Conservation (phyloP, 345 rosid species). For the Toxicodendron radicans region DNA sequence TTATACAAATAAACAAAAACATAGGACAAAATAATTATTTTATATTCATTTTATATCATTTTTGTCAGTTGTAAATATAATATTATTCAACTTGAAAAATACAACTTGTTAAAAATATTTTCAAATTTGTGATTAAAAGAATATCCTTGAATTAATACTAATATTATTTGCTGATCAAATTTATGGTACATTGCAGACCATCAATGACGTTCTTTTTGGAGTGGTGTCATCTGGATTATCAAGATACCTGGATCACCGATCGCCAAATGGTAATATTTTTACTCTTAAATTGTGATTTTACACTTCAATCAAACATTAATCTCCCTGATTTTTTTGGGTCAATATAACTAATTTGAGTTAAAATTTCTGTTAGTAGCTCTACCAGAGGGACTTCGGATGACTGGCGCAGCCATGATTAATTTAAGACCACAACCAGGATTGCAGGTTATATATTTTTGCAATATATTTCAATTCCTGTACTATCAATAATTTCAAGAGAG, state of each 20-base stretch:
- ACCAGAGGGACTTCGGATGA: constrained; percentile 36
- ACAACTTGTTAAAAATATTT: too few species aligned
- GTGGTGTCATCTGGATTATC: constrained; percentile 49
- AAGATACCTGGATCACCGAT: constrained; percentile 49
- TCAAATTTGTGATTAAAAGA: neutral
- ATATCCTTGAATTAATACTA: too few species aligned
- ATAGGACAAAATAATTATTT: too few species aligned
- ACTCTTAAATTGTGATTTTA: neutral
- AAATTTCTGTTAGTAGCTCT: constrained; percentile 28
- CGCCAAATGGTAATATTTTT: constrained; percentile 39
- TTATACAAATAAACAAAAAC: too few species aligned
- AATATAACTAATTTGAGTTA: neutral
- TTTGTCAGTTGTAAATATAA: too few species aligned
- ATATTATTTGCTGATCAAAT: neutral
- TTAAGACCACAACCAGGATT: constrained; percentile 46
- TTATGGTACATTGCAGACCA: constrained; percentile 35
- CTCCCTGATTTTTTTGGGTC: neutral
- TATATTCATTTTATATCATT: too few species aligned
- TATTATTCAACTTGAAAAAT: too few species aligned
- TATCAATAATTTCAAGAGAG: neutral
- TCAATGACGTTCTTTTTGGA: constrained; percentile 68
- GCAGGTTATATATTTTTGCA: constrained; percentile 33
- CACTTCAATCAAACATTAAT: neutral
- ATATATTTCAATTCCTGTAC: too few species aligned
- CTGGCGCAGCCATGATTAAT: constrained; percentile 64